Base-by-base conservation (phyloP, 306 rosid genomes). In the Dalbergia cochinchinensis region DNA sequence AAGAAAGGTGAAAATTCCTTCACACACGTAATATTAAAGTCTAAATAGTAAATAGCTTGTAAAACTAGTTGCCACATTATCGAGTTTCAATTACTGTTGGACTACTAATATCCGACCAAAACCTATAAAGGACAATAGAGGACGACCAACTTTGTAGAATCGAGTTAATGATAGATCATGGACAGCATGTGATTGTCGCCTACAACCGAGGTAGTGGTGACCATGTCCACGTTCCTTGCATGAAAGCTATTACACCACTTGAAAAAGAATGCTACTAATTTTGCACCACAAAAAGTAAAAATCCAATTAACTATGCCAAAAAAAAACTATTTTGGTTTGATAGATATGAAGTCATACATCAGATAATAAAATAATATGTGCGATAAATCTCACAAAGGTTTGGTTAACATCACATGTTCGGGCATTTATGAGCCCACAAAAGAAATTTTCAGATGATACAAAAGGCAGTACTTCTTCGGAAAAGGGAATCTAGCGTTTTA, bases 221-320 rank as follows among this genome's bases (percentile, higher is more conserved):
- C 77, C 86, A 78, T 77, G 73, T 78, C 77, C 86, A 78, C 83
- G 78, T 78, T 83, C 55, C 6, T 42, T 78, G 77, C 86, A 78
- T 83, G 86, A 78, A 66, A 72, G 74, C 57, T 45, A 77, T 37
- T 26, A 14, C 48, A 55, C 35, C 63, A 64, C 20, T 44, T 1
- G 51, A 19, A 22, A 69, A 67, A 15, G 47, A 69, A 60, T 20
- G 39, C 59, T 37, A 34, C 45, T 31, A 48, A 18, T 12, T 47
- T 11, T 10, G 14, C 5, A 10, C 53, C 53, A 47, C 15, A 12
- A 47, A 47, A 47, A 47, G 11, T 6, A 79, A 66, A 15, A 48
- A 48, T 44, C 45, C 18, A 61, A 19, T 44, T 79, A 34, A 47
- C 53, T 47, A 47, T 10, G 53, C 53, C 53, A 47, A 10, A 47